phyloP scores from a whole-genome alignment of 495 filamentous ascomycete genomes.

The Penicillium cataractarum region DNA sequence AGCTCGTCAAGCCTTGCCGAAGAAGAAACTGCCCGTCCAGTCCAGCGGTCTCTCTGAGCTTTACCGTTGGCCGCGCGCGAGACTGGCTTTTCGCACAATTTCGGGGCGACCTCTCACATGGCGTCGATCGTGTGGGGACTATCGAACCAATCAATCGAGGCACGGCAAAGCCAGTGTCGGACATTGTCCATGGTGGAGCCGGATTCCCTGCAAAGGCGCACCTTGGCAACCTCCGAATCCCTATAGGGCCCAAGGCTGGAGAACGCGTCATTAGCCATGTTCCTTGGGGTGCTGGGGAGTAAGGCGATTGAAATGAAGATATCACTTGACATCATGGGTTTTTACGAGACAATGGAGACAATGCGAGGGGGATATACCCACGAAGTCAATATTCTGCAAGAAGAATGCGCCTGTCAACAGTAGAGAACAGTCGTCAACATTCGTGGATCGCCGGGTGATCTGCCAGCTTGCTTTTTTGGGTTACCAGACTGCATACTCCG shows the following conservation, averaged over 20 bases:
- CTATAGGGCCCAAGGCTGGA: slow-evolving; percentile 7
- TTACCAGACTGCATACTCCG: neutral
- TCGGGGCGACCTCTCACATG: neutral
- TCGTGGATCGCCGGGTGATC: slow-evolving; percentile 15
- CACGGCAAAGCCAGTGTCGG: neutral
- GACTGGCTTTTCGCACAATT: neutral
- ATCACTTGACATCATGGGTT: neutral
- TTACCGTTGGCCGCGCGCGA: neutral
- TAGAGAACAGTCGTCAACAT: slow-evolving; percentile 9
- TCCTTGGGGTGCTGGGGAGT: neutral
- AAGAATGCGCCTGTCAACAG: slow-evolving; percentile 16
- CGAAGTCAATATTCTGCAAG: slow-evolving; percentile 7
- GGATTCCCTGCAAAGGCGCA: slow-evolving; percentile 10
- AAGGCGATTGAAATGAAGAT: neutral
- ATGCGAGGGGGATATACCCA: slow-evolving; percentile 12
- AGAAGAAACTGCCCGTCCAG: neutral
- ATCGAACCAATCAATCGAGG: slow-evolving; percentile 11
- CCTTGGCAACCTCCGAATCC: slow-evolving; percentile 16
- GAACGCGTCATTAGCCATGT: slow-evolving; percentile 29
- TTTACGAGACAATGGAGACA: neutral
- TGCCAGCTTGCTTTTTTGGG: neutral
- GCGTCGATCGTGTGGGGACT: slow-evolving; percentile 17
- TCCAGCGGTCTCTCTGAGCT: neutral
- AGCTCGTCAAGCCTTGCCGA: neutral
- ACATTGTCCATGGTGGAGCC: slow-evolving; percentile 23